A percentile compares a stretch with the other conserved stretches of the same genome.
These are phyloP conservation scores for Scheffersomyces quercinus DNA, from an alignment of 1,139 yeast species.

Conservation along the genomic window DNA sequence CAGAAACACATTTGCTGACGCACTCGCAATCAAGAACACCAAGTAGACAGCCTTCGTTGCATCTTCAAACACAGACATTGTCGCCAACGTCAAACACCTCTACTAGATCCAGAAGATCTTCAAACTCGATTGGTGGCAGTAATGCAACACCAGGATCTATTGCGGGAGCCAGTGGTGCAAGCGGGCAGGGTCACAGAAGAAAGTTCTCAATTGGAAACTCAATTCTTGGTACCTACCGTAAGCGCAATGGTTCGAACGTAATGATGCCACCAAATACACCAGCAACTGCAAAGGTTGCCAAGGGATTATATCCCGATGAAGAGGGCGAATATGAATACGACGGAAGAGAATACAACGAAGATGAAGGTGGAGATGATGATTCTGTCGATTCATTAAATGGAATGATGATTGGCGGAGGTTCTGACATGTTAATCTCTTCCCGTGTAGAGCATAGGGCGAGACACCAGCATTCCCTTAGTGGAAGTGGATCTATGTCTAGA, in stretches of 20 bases:
- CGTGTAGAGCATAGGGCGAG: constrained; percentile 54
- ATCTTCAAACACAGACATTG: constrained; percentile 28
- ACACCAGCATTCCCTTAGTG: constrained; percentile 32
- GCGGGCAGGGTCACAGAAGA: constrained; percentile 46
- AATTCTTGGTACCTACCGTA: constrained; percentile 45
- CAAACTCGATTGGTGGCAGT: constrained; percentile 26
- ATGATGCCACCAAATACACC: constrained; percentile 53
- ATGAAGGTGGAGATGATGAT: constrained; percentile 46
- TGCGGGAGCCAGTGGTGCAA: too few relatives aligned
- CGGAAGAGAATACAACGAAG: constrained; percentile 24
- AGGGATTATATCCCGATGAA: constrained; percentile 38
- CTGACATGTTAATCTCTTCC: constrained; percentile 67
- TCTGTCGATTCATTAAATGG: constrained; percentile 65
- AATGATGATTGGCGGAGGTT: constrained; percentile 51
- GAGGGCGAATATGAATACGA: constrained; percentile 35
- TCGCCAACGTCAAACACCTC: constrained; percentile 27
- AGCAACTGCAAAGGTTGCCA: constrained; percentile 44
- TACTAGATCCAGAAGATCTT: constrained; percentile 33
- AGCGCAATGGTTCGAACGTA: constrained; percentile 48
- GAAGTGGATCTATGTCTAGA: constrained; percentile 22
- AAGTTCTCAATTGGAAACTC: constrained; percentile 65
- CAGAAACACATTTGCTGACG: constrained; percentile 6
- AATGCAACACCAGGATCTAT: too few relatives aligned
- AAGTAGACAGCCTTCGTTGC: constrained; percentile 43
- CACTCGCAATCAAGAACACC: constrained; percentile 23